These are phyloP conservation scores for Fraxinus baroniana DNA, from an alignment of 305 asterid species.

Conservation along the genomic window DNA sequence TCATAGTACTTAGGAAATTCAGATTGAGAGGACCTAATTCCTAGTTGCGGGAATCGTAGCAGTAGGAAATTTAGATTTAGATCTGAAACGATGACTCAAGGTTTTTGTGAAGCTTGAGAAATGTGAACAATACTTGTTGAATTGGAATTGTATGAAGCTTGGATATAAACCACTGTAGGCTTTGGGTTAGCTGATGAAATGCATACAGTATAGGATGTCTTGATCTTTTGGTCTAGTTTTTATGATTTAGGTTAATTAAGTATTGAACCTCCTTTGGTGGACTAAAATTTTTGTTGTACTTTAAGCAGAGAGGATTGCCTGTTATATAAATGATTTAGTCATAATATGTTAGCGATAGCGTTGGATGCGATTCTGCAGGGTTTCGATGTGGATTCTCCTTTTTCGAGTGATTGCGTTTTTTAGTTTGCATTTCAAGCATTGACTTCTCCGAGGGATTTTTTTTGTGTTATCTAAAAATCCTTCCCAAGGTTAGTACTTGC, in stretches of 20 bases:
- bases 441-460: neutral
- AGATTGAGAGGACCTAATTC: neutral
- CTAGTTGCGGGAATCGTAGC: neutral
- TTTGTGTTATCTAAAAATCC: neutral
- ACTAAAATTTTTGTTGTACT: neutral
- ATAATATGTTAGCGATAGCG: neutral
- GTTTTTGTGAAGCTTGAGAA: neutral
- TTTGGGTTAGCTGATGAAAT: neutral
- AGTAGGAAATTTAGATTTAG: neutral
- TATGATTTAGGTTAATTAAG: neutral
- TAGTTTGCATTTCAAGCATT: neutral
- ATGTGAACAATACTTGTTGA: neutral
- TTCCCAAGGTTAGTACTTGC: neutral
- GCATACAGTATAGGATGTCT: neutral
- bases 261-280: neutral
- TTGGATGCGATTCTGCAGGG: neutral
- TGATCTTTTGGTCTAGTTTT: neutral
- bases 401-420: neutral
- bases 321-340: neutral
- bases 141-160: neutral
- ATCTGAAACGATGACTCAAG: neutral
- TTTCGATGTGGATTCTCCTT: neutral
- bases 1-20: neutral
- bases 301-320: neutral
- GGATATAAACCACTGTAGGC: neutral